These are phyloP conservation scores for Amylostereum chailletii DNA, from an alignment of 1,284 basidiomycete species.

Conservation along the genomic window DNA sequence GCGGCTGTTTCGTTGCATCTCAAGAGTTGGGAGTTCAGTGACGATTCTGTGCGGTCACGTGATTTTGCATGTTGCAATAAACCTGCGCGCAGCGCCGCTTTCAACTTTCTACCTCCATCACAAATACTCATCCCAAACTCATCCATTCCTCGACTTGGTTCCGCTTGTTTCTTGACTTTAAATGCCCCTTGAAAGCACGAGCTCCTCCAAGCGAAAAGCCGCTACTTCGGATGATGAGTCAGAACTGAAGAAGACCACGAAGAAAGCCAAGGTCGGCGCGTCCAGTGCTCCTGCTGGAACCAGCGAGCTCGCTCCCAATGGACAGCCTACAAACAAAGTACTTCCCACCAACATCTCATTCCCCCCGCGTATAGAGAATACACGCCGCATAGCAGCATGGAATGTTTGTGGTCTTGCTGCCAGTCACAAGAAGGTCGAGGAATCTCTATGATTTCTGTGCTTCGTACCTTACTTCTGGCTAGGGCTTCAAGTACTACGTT, in stretches of 20 bases:
- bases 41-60: too few species aligned
- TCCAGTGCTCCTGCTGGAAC: not conserved
- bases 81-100: too few species aligned
- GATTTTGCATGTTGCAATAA: too few species aligned
- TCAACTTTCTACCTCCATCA: too few species aligned
- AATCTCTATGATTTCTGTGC: not conserved
- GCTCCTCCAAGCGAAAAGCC: conserved; percentile 18
- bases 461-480: not conserved
- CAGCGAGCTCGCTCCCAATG: conserved; percentile 22
- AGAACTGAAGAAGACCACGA: conserved; percentile 7
- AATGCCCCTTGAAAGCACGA: conserved; percentile 27
- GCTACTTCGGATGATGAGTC: conserved; percentile 16
- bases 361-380: conserved; percentile 36
- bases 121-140: too few species aligned
- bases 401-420: conserved; percentile 68
- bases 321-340: conserved; percentile 66
- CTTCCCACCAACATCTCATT: conserved; percentile 59
- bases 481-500: conserved; percentile 77
- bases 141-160: too few species aligned
- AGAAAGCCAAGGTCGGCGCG: conserved; percentile 14
- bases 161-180: too few species aligned
- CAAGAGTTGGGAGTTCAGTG: too few species aligned
- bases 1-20: too few species aligned
- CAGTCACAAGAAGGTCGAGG: conserved; percentile 58
- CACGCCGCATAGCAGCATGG: conserved; percentile 61